phyloP scores from a whole-genome alignment of 306 rosid genomes.

The Malus sieversii region DNA sequence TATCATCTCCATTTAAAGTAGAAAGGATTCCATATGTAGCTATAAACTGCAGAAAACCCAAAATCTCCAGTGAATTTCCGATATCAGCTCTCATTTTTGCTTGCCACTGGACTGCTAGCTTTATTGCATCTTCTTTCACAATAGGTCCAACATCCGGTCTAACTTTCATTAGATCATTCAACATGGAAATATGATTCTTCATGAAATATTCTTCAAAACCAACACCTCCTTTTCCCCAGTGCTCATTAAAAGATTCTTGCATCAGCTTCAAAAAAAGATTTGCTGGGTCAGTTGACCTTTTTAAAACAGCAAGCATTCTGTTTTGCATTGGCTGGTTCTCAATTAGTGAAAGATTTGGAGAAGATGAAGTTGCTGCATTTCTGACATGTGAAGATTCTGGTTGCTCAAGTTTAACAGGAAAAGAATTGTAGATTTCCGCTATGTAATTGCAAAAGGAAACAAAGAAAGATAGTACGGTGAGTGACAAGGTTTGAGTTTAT shows the following conservation, averaged over 20 bases:
- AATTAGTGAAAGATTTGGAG: slow-evolving; percentile 14
- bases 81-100: slow-evolving; percentile 6
- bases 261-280: slow-evolving; percentile 38
- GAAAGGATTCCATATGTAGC: slow-evolving; percentile 30
- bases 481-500: background rate
- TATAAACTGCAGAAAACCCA: slow-evolving; percentile 40
- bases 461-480: background rate
- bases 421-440: slow-evolving; percentile 3
- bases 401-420: slow-evolving; percentile 3
- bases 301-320: slow-evolving; percentile 20
- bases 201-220: slow-evolving; percentile 11
- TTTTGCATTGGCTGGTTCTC: slow-evolving; percentile 3
- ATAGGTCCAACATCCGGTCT: slow-evolving; percentile 28
- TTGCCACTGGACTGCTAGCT: slow-evolving; percentile 38
- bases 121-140: slow-evolving; percentile 36
- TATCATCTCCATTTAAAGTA: slow-evolving; percentile 28
- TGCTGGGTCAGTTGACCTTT: slow-evolving; percentile 36
- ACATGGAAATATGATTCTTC: slow-evolving; percentile 12
- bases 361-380: background rate
- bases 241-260: slow-evolving; percentile 13
- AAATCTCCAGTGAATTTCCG: slow-evolving; percentile 28
- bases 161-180: slow-evolving; percentile 29
- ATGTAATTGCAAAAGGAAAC: background rate
- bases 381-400: slow-evolving; percentile 7
- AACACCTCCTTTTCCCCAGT: slow-evolving; percentile 2